These are phyloP conservation scores for Triangularia verruculosa DNA, from an alignment of 2,329 filamentous ascomycete genomes.

Conservation along the genomic window DNA sequence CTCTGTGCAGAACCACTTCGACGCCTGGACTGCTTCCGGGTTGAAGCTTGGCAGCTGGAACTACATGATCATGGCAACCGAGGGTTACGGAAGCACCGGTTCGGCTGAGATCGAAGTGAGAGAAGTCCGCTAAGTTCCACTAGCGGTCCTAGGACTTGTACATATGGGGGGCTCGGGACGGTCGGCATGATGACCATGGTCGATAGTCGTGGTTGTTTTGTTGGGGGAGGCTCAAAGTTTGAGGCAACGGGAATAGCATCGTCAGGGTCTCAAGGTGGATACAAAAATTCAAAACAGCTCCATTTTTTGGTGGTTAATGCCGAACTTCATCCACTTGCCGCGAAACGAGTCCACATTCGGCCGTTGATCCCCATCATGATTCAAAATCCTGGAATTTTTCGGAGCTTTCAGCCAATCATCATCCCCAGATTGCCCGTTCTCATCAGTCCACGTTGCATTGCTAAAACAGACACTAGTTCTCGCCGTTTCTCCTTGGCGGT, in stretches of 20 bases:
- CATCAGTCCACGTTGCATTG: not conserved
- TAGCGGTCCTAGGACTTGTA: not conserved
- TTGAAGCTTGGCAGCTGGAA: slow-evolving; percentile 46
- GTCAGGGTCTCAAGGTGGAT: not conserved
- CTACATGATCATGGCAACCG: slow-evolving; percentile 53
- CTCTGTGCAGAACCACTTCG: slow-evolving; percentile 49
- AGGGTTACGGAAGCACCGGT: slow-evolving; percentile 39
- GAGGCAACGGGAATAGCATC: not conserved
- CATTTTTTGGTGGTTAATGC: not conserved
- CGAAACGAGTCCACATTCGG: not conserved
- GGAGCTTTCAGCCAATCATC: not conserved
- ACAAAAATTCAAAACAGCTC: not conserved
- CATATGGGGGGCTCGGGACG: not conserved
- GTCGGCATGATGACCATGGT: not conserved
- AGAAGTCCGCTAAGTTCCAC: not conserved
- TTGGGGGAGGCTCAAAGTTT: no score
- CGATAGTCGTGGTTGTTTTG: not conserved
- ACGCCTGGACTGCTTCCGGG: slow-evolving; percentile 46
- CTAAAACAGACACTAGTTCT: not conserved
- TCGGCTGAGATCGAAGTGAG: slow-evolving; percentile 5
- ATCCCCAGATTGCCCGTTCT: not conserved
- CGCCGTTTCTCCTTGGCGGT: not conserved
- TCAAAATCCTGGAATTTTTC: not conserved
- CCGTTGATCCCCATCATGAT: not conserved
- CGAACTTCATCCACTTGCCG: not conserved